A percentile compares a stretch with the other conserved stretches of the same genome.
Conservation (phyloP, 495 filamentous ascomycete genomes). For the Schizothecium vesticola region DNA sequence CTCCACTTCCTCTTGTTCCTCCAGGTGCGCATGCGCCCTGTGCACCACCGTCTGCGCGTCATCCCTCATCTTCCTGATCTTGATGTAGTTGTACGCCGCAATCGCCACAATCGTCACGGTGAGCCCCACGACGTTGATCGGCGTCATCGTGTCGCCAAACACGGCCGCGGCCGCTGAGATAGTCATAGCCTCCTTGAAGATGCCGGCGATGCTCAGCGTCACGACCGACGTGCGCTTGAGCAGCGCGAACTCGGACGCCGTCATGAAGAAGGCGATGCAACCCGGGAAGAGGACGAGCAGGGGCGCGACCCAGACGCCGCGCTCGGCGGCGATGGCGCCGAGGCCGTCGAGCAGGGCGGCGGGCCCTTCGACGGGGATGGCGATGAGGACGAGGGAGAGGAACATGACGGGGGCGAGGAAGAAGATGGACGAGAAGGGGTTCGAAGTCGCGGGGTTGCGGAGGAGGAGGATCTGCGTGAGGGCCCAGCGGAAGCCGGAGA, state of each 20-base stretch:
- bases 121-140: slow-evolving; percentile 82
- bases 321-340: slow-evolving; percentile 52
- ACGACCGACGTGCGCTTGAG: slow-evolving; percentile 94
- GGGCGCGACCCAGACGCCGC: slow-evolving; percentile 53
- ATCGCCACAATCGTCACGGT: slow-evolving; percentile 86
- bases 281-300: slow-evolving; percentile 84
- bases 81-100: slow-evolving; percentile 88
- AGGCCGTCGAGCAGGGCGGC: slow-evolving; percentile 58
- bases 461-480: slow-evolving; percentile 94
- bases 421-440: slow-evolving; percentile 96
- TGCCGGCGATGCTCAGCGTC: slow-evolving; percentile 92
- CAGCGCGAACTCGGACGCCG: slow-evolving; percentile 89
- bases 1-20: not conserved
- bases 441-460: slow-evolving; percentile 89
- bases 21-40: slow-evolving; percentile 12
- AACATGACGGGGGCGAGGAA: slow-evolving; percentile 98
- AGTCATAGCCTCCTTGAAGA: slow-evolving; percentile 98
- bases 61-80: slow-evolving; percentile 79
- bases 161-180: slow-evolving; percentile 83
- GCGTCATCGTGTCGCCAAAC: slow-evolving; percentile 84
- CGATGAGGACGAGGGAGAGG: slow-evolving; percentile 68
- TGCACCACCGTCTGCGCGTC: slow-evolving; percentile 54
- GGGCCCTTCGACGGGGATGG: slow-evolving; percentile 81
- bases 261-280: slow-evolving; percentile 92
- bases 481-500: slow-evolving; percentile 95